Base-by-base conservation (phyloP, 1,284 basidiomycete genomes). In the Leccinum ponderosum region DNA sequence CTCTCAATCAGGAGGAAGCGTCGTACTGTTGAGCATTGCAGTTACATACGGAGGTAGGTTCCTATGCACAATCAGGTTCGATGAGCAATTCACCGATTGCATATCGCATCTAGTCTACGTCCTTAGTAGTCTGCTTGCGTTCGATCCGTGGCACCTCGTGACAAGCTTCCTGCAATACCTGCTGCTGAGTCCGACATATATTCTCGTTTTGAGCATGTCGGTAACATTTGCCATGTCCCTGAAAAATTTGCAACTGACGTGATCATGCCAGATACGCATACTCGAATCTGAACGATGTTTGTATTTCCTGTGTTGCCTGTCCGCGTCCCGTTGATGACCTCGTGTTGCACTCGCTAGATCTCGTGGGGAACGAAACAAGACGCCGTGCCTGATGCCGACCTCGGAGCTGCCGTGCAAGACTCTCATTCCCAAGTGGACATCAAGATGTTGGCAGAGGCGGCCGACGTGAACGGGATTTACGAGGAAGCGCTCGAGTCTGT, bases 331-430 rank as follows among this genome's bases (percentile, higher is more conserved):
- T 27, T 61, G 42, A 44, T 53, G 17, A 47, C 9, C 12, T 27
- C 0, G 59, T 29, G 39, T 59, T 17, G 35, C 39, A 52, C 22
- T 56, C 53, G 4, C 61, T 65, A 90, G 88, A 91, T 93, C 56
- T 93, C 91, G 25, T 95, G 94, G 94, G 94, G 94, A 8, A 96
- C 94, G 8, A 96, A 96, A 75, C 91, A 93, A 82, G 87, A 89
- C 70, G 79, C 81, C 25, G 75, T 82, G 52, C 78, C 85, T 14
- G 87, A 89, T 55, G 81, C 84, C 0, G 93, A 95, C 69, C 85
- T 96, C 25, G 94, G 93, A 25, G 85, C 86, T 2, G 91, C 94
- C 53, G 84, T 89, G 25, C 90, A 92, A 70, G 86, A 92, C 69
- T 87, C 83, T 37, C 83, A 90, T 68, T 89, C 87, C 12, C 87